Conservation (phyloP, 208 protist genomes). For the Blechomonas ayalai region DNA sequence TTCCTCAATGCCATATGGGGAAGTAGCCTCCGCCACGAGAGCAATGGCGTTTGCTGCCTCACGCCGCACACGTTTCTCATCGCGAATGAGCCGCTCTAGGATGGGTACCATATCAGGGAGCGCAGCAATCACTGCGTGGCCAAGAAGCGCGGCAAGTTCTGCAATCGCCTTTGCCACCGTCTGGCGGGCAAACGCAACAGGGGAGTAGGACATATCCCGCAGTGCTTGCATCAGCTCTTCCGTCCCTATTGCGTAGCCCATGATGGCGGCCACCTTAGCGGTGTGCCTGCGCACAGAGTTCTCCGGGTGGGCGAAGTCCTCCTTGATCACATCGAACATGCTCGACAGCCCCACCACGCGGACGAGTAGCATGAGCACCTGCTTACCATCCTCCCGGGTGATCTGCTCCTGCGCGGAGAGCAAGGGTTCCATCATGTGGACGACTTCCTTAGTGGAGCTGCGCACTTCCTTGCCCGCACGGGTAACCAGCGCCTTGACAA, state of each 20-base stretch:
- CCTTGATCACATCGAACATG: conserved; percentile 97
- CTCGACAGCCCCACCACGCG: conserved; percentile 97
- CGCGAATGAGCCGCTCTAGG: conserved; percentile 93
- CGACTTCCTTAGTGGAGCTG: conserved; percentile 97
- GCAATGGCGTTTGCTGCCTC: conserved; percentile 95
- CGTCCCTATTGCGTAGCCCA: conserved; percentile 96
- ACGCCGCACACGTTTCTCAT: conserved; percentile 93
- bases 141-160: conserved; percentile 96
- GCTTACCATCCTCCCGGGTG: conserved; percentile 97
- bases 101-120: conserved; percentile 94
- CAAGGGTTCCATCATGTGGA: conserved; percentile 98
- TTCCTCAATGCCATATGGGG: conserved; percentile 98
- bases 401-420: conserved; percentile 98
- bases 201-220: conserved; percentile 95
- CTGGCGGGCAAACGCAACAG: conserved; percentile 96
- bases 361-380: conserved; percentile 98
- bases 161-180: conserved; percentile 97
- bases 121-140: conserved; percentile 96
- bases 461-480: conserved; percentile 96
- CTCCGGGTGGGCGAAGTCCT: conserved; percentile 97
- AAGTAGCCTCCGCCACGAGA: conserved; percentile 94
- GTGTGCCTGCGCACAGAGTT: conserved; percentile 98
- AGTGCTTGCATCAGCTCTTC: conserved; percentile 95
- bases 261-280: conserved; percentile 96
- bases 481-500: conserved; percentile 98